Conservation (phyloP, 2,329 filamentous ascomycete species). For the Penicillium sclerotigenum region DNA sequence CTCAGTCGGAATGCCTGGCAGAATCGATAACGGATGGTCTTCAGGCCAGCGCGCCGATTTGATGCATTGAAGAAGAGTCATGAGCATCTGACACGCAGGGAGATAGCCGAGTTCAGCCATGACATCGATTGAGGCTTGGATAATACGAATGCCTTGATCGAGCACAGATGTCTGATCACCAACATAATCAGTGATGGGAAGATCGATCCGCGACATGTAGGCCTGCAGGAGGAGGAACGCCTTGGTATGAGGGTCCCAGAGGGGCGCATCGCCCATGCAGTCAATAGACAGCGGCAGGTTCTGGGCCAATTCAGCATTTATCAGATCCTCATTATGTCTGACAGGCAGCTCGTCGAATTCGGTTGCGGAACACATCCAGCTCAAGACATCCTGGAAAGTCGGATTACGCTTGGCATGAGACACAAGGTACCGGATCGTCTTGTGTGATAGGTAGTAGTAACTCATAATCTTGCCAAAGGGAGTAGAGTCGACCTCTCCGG, state of each 20-base stretch:
- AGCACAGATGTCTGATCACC: conserved; percentile 86
- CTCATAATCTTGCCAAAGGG: conserved; percentile 97
- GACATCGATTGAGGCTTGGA: conserved; percentile 92
- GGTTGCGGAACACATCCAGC: conserved; percentile 88
- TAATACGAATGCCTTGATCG: conserved; percentile 94
- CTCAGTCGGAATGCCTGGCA: conserved; percentile 62
- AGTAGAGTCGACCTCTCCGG: conserved; percentile 85
- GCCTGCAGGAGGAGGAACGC: conserved; percentile 90
- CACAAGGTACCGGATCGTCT: conserved; percentile 83
- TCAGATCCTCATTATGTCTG: conserved; percentile 95
- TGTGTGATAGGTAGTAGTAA: conserved; percentile 97
- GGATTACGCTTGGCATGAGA: conserved; percentile 71
- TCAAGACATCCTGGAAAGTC: conserved; percentile 75
- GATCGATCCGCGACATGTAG: conserved; percentile 86
- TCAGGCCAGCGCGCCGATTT: conserved; percentile 90
- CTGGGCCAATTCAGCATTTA: conserved; percentile 84
- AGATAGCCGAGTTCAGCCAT: conserved; percentile 83
- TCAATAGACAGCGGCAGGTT: conserved; percentile 70
- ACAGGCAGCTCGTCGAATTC: conserved; percentile 98
- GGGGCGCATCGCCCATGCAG: conserved; percentile 64
- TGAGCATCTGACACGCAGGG: conserved; percentile 75
- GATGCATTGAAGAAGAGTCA: conserved; percentile 82
- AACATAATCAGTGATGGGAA: conserved; percentile 95
- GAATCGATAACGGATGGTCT: conserved; percentile 72
- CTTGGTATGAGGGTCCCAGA: conserved; percentile 99